These are phyloP conservation scores for Zoysia matrella DNA, from an alignment of 202 grass and related monocot species.

Conservation along the genomic window DNA sequence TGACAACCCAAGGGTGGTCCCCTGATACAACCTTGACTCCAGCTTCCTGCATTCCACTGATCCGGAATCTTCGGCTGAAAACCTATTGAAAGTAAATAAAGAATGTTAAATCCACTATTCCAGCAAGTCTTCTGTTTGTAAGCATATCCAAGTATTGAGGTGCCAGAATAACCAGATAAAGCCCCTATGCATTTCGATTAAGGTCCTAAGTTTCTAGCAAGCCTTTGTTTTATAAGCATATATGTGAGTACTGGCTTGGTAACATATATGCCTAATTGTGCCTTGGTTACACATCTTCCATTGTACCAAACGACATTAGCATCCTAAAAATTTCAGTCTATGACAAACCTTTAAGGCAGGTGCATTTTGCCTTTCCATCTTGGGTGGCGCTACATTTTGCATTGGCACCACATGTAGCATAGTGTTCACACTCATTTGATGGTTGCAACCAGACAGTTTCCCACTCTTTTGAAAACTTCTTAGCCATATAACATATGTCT, in stretches of 20 bases:
- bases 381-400: constrained; percentile 47
- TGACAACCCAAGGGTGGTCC: constrained; percentile 58
- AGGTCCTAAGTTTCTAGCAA: not conserved
- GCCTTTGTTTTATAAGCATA: constrained; percentile 23
- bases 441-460: constrained; percentile 75
- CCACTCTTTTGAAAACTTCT: constrained; percentile 48
- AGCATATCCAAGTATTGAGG: not conserved
- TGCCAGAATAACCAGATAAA: not conserved
- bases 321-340: constrained; percentile 8
- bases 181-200: not conserved
- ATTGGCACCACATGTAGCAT: constrained; percentile 69
- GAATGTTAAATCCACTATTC: not conserved
- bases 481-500: constrained; percentile 61
- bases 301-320: not conserved
- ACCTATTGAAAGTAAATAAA: constrained; percentile 46
- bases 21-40: constrained; percentile 76
- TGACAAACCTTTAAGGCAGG: constrained; percentile 62
- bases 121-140: constrained; percentile 1
- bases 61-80: constrained; percentile 53
- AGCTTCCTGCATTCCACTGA: constrained; percentile 69
- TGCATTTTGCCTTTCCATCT: constrained; percentile 54
- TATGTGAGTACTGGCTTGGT: not conserved
- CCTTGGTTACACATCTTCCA: not conserved
- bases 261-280: not conserved
- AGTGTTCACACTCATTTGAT: constrained; percentile 65